phyloP scores from a whole-genome alignment of 2,329 filamentous ascomycete species.

The Lasiodiplodia theobromae region DNA sequence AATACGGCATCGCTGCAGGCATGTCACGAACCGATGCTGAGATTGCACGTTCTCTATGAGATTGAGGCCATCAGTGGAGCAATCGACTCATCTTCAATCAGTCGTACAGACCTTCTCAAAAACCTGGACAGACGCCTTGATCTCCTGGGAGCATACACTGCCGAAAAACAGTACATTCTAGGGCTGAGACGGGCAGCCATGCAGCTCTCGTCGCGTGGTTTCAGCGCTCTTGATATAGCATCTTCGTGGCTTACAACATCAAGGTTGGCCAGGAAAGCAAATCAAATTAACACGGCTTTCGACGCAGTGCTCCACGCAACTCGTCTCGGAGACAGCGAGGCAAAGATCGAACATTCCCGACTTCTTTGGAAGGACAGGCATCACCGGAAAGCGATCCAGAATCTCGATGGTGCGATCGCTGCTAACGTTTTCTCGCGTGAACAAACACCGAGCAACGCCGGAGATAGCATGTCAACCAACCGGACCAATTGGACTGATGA shows the following conservation, averaged over 20 bases:
- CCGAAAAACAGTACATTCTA: slow-evolving; percentile 92
- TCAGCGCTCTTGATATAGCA: slow-evolving; percentile 77
- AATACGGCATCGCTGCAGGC: slow-evolving; percentile 81
- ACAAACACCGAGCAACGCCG: neutral
- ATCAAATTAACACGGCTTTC: slow-evolving; percentile 85
- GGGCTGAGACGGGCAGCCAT: slow-evolving; percentile 87
- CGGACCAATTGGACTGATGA: slow-evolving; percentile 34
- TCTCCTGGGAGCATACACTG: slow-evolving; percentile 84
- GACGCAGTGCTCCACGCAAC: slow-evolving; percentile 91
- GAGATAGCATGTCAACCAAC: slow-evolving; percentile 20
- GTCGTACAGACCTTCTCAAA: slow-evolving; percentile 52
- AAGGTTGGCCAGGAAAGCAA: slow-evolving; percentile 83
- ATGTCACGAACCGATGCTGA: slow-evolving; percentile 84
- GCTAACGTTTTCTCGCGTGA: slow-evolving; percentile 72
- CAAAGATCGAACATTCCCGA: slow-evolving; percentile 92
- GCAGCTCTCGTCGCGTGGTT: slow-evolving; percentile 75
- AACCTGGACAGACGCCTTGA: slow-evolving; percentile 80
- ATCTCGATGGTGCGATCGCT: slow-evolving; percentile 83
- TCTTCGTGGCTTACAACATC: slow-evolving; percentile 86
- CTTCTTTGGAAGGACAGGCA: slow-evolving; percentile 93
- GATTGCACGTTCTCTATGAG: slow-evolving; percentile 86
- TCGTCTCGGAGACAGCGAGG: slow-evolving; percentile 81
- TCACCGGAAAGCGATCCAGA: slow-evolving; percentile 92
- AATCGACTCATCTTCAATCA: slow-evolving; percentile 36
- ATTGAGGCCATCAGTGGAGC: slow-evolving; percentile 75